These are phyloP conservation scores for Paraurostyla sp. DNA, from an alignment of 73 alveolate genomes.

Conservation along the genomic window DNA sequence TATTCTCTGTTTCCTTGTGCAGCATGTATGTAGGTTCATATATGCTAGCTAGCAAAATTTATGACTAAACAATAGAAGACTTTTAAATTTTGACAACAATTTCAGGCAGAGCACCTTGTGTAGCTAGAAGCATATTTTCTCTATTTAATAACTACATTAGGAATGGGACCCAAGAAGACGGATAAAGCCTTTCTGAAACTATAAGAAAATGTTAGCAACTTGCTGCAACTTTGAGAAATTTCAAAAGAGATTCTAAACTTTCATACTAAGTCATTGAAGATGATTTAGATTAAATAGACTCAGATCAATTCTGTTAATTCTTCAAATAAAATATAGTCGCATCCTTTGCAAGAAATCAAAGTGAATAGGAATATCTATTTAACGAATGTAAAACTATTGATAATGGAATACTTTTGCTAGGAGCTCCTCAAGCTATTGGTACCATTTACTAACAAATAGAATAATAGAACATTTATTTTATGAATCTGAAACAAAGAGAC, in stretches of 20 bases:
- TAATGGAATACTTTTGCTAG: background rate
- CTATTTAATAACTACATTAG: background rate
- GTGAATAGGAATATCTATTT: background rate
- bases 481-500: background rate
- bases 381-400: background rate
- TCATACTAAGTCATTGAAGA: background rate
- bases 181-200: background rate
- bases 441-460: background rate
- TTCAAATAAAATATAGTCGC: background rate
- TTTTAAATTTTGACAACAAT: background rate
- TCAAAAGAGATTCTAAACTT: background rate
- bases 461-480: background rate
- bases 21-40: slow-evolving; percentile 28
- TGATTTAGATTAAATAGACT: background rate
- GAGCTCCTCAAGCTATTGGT: background rate
- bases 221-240: background rate
- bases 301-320: slow-evolving; percentile 29
- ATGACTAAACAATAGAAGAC: slow-evolving; percentile 7
- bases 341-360: background rate
- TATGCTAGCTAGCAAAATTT: background rate
- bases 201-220: background rate
- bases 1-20: background rate
- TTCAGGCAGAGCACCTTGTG: slow-evolving; percentile 5
- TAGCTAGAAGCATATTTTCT: slow-evolving; percentile 9
- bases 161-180: background rate